Evolutionary conservation across 495 filamentous ascomycete species (phyloP), one percentile per base, ranked within the genome.

Genomic region (Parmelia sp.): DNA sequence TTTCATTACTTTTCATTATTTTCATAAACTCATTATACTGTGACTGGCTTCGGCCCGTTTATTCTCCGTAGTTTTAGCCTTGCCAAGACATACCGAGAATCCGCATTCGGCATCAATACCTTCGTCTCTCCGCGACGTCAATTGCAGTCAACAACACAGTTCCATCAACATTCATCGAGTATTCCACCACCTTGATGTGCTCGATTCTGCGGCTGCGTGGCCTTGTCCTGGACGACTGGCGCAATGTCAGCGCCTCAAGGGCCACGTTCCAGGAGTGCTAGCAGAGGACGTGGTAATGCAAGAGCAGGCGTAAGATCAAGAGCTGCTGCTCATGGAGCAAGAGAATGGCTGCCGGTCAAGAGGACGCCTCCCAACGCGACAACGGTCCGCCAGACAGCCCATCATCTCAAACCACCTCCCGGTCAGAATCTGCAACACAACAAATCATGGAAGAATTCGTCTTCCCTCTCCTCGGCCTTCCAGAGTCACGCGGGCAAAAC

Each of bases 231-330:
- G 67, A 63, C 57, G 59, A 42, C 60, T 65, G 69, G 61, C 64
- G 58, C 39, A 21, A 71, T 71, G 69, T 71, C 61, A 57, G 69
- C 66, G 53, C 67, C 58, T 47, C 55, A 37, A 60, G 64, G 55
- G 40, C 60, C 63, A 60, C 63, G 60, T n/a, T 44, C 45, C n/a
- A 61, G 61, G n/a, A 65, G 57, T 53, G 61, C 36, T 60, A 64
- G 33, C 27, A 65, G 66, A 57, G 61, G 53, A 5, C 61, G 61
- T 29, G 51, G 58, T 14, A 60, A 12, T 60, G 10, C 62, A 27
- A 31, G 62, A 55, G 62, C 60, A 57, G 67, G 60, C 31, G 56
- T 49, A 14, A 69, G 42, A 37, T 58, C 57, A 21, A 61, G 64
- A 59, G 57, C 65, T 39, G 35, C 51, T 63, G 55, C 60, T 17